Evolutionary conservation across 176 grass and related monocot species (phyloP).

Genomic region (Bonia amplexicaulis): DNA sequence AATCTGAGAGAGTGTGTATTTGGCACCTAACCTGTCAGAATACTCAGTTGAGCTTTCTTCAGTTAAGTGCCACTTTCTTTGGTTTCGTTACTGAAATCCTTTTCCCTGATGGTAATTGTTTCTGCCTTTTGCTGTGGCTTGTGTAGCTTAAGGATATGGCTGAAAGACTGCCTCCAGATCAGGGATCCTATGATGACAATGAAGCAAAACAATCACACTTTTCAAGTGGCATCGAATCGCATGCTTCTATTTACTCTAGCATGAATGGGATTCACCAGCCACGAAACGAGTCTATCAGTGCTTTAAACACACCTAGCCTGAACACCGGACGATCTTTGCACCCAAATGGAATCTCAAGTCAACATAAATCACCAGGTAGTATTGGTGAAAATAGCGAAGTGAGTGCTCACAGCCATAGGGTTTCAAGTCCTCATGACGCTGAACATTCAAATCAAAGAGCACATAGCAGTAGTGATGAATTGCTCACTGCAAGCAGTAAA

Average conservation of each 20-base stretch:
- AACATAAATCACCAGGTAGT: slow-evolving; percentile 42
- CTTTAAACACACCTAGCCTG: slow-evolving; percentile 18
- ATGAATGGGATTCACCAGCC: slow-evolving; percentile 54
- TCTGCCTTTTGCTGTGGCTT: slow-evolving; percentile 18
- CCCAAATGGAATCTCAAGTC: slow-evolving; percentile 43
- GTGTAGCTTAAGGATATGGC: slow-evolving; percentile 92
- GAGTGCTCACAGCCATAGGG: slow-evolving; percentile 42
- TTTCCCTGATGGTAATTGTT: slow-evolving; percentile 17
- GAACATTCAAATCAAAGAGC: slow-evolving; percentile 33
- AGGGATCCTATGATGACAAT: slow-evolving; percentile 41
- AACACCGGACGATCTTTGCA: slow-evolving; percentile 16
- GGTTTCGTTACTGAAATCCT: neutral
- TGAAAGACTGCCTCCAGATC: slow-evolving; percentile 72
- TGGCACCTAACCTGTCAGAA: slow-evolving; percentile 5
- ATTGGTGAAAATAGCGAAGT: slow-evolving; percentile 46
- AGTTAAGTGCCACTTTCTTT: slow-evolving; percentile 1
- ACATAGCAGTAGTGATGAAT: slow-evolving; percentile 41
- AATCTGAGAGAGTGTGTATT: neutral
- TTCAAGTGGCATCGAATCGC: slow-evolving; percentile 44
- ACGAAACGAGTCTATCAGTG: slow-evolving; percentile 42
- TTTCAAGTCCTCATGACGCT: slow-evolving; percentile 25
- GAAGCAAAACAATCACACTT: slow-evolving; percentile 40
- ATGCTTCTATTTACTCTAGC: slow-evolving; percentile 39
- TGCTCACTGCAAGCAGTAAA: slow-evolving; percentile 26
- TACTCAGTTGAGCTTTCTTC: slow-evolving; percentile 6